Evolutionary conservation across 495 filamentous ascomycete species (phyloP).

Genomic region (Podospora fimiseda): DNA sequence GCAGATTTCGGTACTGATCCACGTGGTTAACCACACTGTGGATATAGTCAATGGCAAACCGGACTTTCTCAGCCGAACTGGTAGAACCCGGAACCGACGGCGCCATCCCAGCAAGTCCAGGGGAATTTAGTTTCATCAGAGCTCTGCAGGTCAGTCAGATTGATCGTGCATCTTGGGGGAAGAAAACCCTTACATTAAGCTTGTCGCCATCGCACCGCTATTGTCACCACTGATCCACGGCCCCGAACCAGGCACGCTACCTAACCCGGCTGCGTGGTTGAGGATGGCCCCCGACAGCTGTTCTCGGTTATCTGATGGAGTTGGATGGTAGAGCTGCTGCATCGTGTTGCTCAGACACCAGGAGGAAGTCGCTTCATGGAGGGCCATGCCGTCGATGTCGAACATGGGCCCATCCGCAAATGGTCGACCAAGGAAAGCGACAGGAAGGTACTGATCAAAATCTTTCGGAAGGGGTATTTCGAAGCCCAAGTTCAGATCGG

Average conservation of each 20-base stretch:
- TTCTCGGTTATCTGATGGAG: conserved; percentile 6
- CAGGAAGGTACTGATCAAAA: conserved; percentile 14
- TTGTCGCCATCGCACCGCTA: conserved; percentile 21
- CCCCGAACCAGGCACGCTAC: no score
- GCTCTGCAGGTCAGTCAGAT: conserved; percentile 16
- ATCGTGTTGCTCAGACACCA: conserved; percentile 21
- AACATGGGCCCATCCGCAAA: conserved; percentile 15
- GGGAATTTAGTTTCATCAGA: conserved; percentile 25
- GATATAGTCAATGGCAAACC: conserved; percentile 16
- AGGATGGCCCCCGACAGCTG: conserved; percentile 15
- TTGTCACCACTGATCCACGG: conserved; percentile 16
- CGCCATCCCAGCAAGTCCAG: conserved; percentile 9
- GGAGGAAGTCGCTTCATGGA: conserved; percentile 24
- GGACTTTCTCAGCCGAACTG: conserved; percentile 14
- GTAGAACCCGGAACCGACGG: neutral
- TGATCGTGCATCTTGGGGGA: neutral
- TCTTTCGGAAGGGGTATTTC: conserved; percentile 23
- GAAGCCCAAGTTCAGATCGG: conserved; percentile 8
- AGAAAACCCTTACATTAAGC: conserved; percentile 22
- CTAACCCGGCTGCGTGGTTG: conserved; percentile 10
- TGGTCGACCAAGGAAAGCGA: neutral
- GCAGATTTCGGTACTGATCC: neutral
- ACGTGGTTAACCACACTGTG: conserved; percentile 11
- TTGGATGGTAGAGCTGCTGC: conserved; percentile 17
- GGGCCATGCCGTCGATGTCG: conserved; percentile 19